Conservation (phyloP, 2,329 filamentous ascomycete species). For the Tympanopsis confertula region DNA sequence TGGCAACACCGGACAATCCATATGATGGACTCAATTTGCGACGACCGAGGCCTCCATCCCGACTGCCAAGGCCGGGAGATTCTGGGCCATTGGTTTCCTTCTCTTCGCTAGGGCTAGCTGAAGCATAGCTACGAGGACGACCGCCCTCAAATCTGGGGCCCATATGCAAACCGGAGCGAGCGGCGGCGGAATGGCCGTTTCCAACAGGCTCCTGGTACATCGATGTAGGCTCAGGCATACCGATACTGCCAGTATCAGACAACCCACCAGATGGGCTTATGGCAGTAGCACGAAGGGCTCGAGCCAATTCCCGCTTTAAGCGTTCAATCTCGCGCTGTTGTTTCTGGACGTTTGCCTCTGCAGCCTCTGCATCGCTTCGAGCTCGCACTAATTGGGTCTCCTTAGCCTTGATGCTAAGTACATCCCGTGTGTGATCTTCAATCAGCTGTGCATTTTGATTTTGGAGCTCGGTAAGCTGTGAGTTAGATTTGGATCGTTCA, state of each 20-base stretch:
- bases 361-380: slow-evolving; percentile 76
- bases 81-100: not conserved
- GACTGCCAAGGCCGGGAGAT: not conserved
- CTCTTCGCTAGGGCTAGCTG: not conserved
- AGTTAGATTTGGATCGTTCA: slow-evolving; percentile 70
- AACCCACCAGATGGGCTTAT: slow-evolving; percentile 18
- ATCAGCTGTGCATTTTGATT: slow-evolving; percentile 95
- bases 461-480: slow-evolving; percentile 86
- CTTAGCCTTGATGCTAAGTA: slow-evolving; percentile 93
- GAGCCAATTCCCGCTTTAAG: slow-evolving; percentile 73
- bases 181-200: slow-evolving; percentile 28
- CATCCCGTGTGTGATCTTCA: slow-evolving; percentile 90
- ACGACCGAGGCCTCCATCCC: not conserved
- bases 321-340: slow-evolving; percentile 81
- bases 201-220: slow-evolving; percentile 46
- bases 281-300: slow-evolving; percentile 38
- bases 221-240: slow-evolving; percentile 33
- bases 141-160: slow-evolving; percentile 54
- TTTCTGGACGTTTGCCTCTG: slow-evolving; percentile 75
- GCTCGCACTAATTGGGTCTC: slow-evolving; percentile 93
- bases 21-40: not conserved
- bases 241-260: slow-evolving; percentile 15
- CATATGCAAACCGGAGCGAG: slow-evolving; percentile 19
- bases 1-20: slow-evolving; percentile 9
- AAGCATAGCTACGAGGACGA: slow-evolving; percentile 57